phyloP scores from a whole-genome alignment of 345 rosid genomes.

The Theobroma cacao region DNA sequence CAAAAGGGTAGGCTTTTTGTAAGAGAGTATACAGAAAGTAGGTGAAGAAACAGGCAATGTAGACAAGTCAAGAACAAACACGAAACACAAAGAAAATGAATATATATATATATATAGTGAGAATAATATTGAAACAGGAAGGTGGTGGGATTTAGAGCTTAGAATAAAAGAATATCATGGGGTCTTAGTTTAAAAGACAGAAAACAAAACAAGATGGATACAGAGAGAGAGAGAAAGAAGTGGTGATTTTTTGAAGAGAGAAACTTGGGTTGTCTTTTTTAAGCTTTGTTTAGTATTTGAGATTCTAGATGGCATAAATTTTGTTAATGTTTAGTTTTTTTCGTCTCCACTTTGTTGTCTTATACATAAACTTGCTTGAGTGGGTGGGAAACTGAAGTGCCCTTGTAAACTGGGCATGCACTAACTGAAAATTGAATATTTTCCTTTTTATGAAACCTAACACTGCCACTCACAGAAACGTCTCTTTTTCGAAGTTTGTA shows the following conservation, averaged over 20 bases:
- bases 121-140: slow-evolving; percentile 13
- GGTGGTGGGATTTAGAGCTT: slow-evolving; percentile 24
- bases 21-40: neutral
- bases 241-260: slow-evolving; percentile 4
- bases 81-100: slow-evolving; percentile 26
- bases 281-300: neutral
- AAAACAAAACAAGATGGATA: neutral
- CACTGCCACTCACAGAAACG: slow-evolving; percentile 14
- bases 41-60: slow-evolving; percentile 17
- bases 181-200: slow-evolving; percentile 1
- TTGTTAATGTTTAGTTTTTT: neutral
- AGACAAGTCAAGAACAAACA: slow-evolving; percentile 33
- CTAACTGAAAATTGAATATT: slow-evolving; percentile 12
- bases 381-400: slow-evolving; percentile 13
- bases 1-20: neutral
- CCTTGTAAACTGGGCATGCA: slow-evolving; percentile 27
- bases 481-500: neutral
- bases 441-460: slow-evolving; percentile 19
- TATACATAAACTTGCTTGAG: too few relatives aligned
- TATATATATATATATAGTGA: slow-evolving; percentile 17
- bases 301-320: neutral
- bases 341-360: slow-evolving; percentile 14
- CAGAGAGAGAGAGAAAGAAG: slow-evolving; percentile 5
- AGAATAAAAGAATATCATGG: slow-evolving; percentile 17
- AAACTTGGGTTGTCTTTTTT: neutral